Evolutionary conservation across 257 asterid species (phyloP).

Genomic region (Sherardia arvensis): DNA sequence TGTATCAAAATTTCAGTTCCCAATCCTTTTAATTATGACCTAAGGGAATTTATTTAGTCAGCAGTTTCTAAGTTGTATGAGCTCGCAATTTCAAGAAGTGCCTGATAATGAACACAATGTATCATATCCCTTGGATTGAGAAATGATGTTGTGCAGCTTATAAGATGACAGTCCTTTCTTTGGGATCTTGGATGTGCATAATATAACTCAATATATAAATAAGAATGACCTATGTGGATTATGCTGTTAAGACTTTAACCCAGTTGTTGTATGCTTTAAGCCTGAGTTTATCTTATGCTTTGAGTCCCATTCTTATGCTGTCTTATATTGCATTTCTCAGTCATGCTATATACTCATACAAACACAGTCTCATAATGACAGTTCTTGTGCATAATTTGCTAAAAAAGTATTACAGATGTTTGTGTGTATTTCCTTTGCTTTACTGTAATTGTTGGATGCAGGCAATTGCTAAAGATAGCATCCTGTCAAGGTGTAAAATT

Average conservation of each 20-base stretch:
- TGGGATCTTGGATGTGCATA: not conserved
- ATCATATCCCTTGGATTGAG: not conserved
- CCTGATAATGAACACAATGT: not conserved
- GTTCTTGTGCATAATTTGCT: not conserved
- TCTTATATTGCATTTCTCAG: not conserved
- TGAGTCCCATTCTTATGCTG: not conserved
- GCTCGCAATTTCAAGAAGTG: too few relatives aligned
- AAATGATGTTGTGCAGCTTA: not conserved
- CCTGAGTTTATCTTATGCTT: not conserved
- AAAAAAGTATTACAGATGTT: not conserved
- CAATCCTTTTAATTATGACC: not conserved
- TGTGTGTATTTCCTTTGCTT: not conserved
- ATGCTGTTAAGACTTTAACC: not conserved
- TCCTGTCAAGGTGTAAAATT: constrained; percentile 87
- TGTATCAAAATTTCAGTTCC: not conserved
- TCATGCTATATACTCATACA: not conserved
- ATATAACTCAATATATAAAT: not conserved
- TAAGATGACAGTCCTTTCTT: not conserved
- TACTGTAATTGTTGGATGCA: constrained; percentile 20
- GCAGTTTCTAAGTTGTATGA: not conserved
- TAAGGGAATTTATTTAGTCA: not conserved
- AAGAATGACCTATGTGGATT: too few relatives aligned
- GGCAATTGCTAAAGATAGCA: constrained; percentile 85
- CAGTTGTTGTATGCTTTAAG: not conserved
- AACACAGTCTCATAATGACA: not conserved